Conservation (phyloP, 2,329 filamentous ascomycete species). For the Apiospora kogelbergensis region DNA sequence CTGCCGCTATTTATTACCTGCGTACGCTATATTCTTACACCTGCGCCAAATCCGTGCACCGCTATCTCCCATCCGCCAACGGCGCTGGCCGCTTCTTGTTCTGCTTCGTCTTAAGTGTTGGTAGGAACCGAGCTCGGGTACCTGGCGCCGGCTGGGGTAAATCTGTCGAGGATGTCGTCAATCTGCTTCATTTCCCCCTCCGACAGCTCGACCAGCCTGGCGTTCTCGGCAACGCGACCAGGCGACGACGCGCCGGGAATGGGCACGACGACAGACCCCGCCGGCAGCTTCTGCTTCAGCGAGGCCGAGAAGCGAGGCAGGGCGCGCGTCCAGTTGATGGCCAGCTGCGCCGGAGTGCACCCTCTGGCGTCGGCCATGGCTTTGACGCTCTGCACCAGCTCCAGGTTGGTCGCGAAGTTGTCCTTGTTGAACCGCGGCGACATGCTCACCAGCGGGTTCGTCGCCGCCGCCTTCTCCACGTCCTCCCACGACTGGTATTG, state of each 20-base stretch:
- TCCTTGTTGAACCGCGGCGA: conserved; percentile 8
- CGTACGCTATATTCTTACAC: background rate
- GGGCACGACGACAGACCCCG: background rate
- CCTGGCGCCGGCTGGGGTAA: background rate
- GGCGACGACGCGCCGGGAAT: background rate
- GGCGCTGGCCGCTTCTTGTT: background rate
- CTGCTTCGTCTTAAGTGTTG: background rate
- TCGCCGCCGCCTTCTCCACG: background rate
- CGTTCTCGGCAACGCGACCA: background rate
- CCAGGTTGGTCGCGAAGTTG: background rate
- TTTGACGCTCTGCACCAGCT: background rate
- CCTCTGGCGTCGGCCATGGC: background rate
- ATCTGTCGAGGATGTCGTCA: background rate
- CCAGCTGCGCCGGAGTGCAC: background rate
- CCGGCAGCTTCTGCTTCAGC: background rate
- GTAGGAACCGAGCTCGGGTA: background rate
- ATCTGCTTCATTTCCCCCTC: conserved; percentile 1
- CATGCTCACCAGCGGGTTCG: background rate
- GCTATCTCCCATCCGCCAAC: background rate
- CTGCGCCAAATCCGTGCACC: background rate
- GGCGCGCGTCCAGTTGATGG: background rate
- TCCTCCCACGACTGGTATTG: conserved; percentile 33
- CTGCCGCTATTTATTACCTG: background rate
- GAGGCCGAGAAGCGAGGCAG: background rate
- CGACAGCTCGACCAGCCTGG: background rate